Base-by-base conservation (phyloP, 352 stramenopile species). In the Aphanomyces stellatus region DNA sequence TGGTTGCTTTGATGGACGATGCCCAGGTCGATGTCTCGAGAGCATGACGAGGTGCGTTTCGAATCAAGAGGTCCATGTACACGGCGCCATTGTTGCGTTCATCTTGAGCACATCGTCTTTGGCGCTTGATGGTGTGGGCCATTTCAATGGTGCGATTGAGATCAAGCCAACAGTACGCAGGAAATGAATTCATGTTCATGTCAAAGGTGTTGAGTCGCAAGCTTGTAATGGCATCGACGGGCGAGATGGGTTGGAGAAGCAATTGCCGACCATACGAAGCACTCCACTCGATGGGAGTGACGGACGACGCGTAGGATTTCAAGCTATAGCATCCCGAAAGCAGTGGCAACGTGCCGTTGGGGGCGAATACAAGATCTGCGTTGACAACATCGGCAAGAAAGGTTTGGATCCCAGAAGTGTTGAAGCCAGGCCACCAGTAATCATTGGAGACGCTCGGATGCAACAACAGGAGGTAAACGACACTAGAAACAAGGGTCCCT, bases 151-250 rank as follows among this genome's bases (percentile, higher is more conserved):
- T n/a, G 4, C 49, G 60, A 28, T 40, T 4, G 15, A 56, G 33
- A 24, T 67, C 60, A 4, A 67, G n/a, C 28, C 37, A 67, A 27
- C 60, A 67, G 37, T 67, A 67, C 35, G 25, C 40, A 1, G 60
- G 8, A 22, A 25, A 34, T 41, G 41, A 57, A 15, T 19, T 11
- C 8, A 67, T 1, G 11, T 41, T 67, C 8, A 17, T 24, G 17
- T 67, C 27, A 41, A 67, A 67, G 15, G 28, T 8, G 7, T 15
- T 25, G 7, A 33, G 4, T 22, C 60, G 40, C 2, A 67, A 15
- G 30, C 17, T 41, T 6, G 17, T 22, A 25, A 67, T 19, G 1
- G 34, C 60, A 11, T 17, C n/a, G 27, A 2, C 24, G 13, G 51
- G 24, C 22, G 60, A 11, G 17, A 59, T 7, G 10, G 19, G 8